Evolutionary conservation across 1,139 yeast species (phyloP).

Genomic region (Pichia sp.): DNA sequence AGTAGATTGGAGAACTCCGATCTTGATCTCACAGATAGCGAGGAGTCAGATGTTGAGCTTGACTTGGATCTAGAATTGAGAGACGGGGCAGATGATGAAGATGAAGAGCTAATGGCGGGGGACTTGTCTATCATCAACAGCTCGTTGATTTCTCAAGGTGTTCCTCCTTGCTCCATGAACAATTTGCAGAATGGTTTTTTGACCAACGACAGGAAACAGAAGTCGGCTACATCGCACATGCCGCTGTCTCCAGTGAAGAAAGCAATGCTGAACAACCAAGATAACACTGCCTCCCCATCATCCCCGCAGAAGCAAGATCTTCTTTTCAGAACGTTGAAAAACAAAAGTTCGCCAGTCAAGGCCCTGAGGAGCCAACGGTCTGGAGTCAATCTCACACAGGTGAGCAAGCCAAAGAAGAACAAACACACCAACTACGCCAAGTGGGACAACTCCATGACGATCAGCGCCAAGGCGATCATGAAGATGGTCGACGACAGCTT

Average conservation of each 20-base stretch:
- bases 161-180: background rate
- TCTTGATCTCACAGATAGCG: constrained; percentile 4
- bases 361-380: constrained; percentile 12
- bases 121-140: background rate
- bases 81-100: background rate
- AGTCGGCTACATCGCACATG: background rate
- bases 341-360: constrained; percentile 13
- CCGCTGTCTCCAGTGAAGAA: constrained; percentile 9
- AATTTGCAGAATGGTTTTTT: background rate
- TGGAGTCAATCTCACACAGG: constrained; percentile 15
- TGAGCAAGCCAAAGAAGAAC: background rate
- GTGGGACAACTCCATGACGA: constrained; percentile 33
- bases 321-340: constrained; percentile 8
- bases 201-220: background rate
- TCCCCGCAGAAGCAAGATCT: constrained; percentile 8
- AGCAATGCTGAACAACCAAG: background rate
- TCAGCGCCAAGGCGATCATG: constrained; percentile 33
- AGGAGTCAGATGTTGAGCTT: constrained; percentile 3
- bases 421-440: constrained; percentile 25
- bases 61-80: background rate
- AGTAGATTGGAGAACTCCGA: constrained; percentile 17
- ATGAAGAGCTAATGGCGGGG: background rate
- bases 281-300: background rate
- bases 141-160: constrained; percentile 4
- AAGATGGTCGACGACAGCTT: constrained; percentile 35